phyloP scores from a whole-genome alignment of 345 rosid genomes.

The Arabidopsis thaliana region DNA sequence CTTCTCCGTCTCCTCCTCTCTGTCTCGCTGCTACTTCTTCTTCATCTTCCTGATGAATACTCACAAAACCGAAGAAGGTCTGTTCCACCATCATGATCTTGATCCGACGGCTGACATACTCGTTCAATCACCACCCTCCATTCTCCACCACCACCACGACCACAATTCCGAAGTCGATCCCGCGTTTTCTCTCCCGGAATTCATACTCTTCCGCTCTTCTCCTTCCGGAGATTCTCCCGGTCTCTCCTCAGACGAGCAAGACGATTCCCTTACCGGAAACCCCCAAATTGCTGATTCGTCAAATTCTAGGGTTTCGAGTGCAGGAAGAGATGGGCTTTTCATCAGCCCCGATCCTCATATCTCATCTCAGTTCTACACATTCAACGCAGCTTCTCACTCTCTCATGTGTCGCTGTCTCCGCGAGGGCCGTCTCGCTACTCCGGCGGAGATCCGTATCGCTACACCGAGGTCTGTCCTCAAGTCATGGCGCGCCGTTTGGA shows the following conservation, averaged over 20 bases:
- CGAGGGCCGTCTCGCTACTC: constrained; percentile 79
- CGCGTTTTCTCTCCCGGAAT: constrained; percentile 64
- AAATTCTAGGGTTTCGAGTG: constrained; percentile 48
- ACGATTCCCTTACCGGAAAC: constrained; percentile 43
- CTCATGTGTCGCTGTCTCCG: constrained; percentile 95
- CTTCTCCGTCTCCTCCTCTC: not conserved
- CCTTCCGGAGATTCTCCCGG: constrained; percentile 64
- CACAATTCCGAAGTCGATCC: constrained; percentile 56
- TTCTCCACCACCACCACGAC: constrained; percentile 37
- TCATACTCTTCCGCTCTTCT: constrained; percentile 78
- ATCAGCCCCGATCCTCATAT: constrained; percentile 85
- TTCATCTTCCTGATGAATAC: constrained; percentile 58
- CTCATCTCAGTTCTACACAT: constrained; percentile 95
- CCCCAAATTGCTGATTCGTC: constrained; percentile 31
- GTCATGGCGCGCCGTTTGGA: constrained; percentile 98
- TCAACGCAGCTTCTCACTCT: constrained; percentile 90
- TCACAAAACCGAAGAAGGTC: constrained; percentile 66
- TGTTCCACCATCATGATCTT: constrained; percentile 60
- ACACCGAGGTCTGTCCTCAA: constrained; percentile 77
- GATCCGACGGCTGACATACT: constrained; percentile 49
- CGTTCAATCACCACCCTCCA: constrained; percentile 61
- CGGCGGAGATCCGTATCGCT: constrained; percentile 90
- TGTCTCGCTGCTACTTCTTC: not conserved
- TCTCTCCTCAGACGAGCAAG: constrained; percentile 62
- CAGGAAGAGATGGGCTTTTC: constrained; percentile 37